Evolutionary conservation across 352 stramenopile species (phyloP), one percentile per base, ranked within the genome.

Genomic region (Bremia lactucae): DNA sequence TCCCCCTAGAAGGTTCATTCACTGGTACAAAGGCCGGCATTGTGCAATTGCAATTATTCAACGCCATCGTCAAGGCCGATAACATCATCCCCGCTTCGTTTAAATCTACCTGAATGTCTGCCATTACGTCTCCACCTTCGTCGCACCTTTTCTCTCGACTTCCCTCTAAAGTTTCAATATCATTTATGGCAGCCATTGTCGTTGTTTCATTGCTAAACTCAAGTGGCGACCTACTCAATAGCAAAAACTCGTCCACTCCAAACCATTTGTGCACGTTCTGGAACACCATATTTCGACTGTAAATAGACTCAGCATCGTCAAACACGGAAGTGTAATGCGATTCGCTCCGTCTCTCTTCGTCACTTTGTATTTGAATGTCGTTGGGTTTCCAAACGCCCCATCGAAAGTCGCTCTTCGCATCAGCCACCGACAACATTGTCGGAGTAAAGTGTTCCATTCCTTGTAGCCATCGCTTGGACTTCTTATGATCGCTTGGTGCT

Each of bases 21-120:
- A 86, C 55, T 0, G 71, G 73, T 18, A 88, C 75, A 37, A 91
- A 88, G 11, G 62, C 75, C 2, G 79, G 79, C 11, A 91, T 66
- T 14, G 79, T 87, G 45, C 79, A 91, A 46, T 88, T 88, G 42
- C 72, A 87, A 45, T 84, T 87, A 38, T 69, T 73, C 26, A 91
- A 42, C 13, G 79, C 79, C 38, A 91, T 66, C 23, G 65, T 78
- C 3, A 91, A 49, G 16, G 75, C 70, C 11, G 75, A 88, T 6
- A 91, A 48, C 37, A 91, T 24, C 47, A 86, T 52, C 1, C 68
- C 58, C 0, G 70, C 58, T 38, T 88, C 78, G 42, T 87, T 80
- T 36, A 72, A 49, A 36, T 87, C 72, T 42, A 90, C 47, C 0
- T 48, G 34, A 31, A 66, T 51, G 33, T 82, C 62, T 1, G 55